These are phyloP conservation scores for Tricholoma hemisulphureum DNA, from an alignment of 768 basidiomycete genomes.

Conservation along the genomic window DNA sequence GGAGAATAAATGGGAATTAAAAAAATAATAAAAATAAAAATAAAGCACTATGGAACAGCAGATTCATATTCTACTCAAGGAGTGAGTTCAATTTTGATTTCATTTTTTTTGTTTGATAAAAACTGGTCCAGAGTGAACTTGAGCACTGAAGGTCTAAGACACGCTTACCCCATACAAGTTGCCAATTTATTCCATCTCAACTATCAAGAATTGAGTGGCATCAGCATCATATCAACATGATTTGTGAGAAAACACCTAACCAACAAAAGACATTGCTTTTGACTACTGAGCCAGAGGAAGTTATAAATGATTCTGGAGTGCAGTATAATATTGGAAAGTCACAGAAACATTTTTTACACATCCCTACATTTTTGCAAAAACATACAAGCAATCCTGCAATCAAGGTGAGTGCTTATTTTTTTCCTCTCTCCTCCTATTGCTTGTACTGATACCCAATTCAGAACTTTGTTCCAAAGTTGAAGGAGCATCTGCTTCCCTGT, in stretches of 20 bases:
- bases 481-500: background rate
- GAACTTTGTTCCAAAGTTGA: constrained; percentile 20
- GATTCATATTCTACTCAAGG: too few relatives aligned
- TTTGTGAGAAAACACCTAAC: background rate
- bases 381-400: constrained; percentile 9
- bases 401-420: constrained; percentile 5
- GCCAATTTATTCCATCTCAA: background rate
- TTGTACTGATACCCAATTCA: too few relatives aligned
- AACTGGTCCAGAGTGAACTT: constrained; percentile 5
- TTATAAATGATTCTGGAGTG: too few relatives aligned
- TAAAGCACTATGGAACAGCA: too few relatives aligned
- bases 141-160: constrained; percentile 11
- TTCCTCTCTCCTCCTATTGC: too few relatives aligned
- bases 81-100: too few relatives aligned
- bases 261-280: background rate
- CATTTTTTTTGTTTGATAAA: too few relatives aligned
- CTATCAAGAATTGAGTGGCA: background rate
- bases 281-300: background rate
- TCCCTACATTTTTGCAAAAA: constrained; percentile 16
- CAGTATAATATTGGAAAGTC: too few relatives aligned
- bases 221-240: background rate
- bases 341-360: background rate
- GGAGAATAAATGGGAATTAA: too few relatives aligned
- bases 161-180: constrained; percentile 15
- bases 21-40: too few relatives aligned